A percentile compares a stretch with the other conserved stretches of the same genome.
Conservation (phyloP, 73 alveolate species). For the Blepharisma stoltei region DNA sequence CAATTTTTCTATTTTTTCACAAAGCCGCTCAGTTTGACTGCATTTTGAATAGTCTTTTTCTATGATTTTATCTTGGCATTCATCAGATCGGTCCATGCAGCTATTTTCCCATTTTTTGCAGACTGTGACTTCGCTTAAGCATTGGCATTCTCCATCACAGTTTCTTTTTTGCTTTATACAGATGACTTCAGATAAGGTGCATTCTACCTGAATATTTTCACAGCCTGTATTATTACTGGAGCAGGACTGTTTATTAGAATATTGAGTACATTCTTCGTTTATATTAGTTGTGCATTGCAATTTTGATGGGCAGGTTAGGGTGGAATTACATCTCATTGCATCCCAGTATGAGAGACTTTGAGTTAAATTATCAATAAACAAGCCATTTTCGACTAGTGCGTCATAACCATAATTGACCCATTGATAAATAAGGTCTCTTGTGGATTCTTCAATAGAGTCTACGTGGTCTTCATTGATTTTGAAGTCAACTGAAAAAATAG, state of each 20-base stretch:
- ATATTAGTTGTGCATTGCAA: not conserved
- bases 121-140: not conserved
- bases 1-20: not conserved
- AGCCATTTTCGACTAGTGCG: not conserved
- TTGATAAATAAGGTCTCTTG: not conserved
- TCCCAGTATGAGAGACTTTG: not conserved
- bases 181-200: not conserved
- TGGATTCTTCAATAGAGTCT: not conserved
- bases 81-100: not conserved
- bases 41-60: constrained; percentile 4
- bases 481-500: not conserved
- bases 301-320: constrained; percentile 4
- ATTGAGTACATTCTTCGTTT: not conserved
- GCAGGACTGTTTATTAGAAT: not conserved
- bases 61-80: not conserved
- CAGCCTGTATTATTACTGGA: not conserved
- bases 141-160: not conserved
- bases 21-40: not conserved
- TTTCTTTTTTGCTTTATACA: not conserved
- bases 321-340: not conserved
- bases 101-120: constrained; percentile 17
- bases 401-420: not conserved
- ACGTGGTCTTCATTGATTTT: not conserved
- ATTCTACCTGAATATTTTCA: not conserved
- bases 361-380: not conserved